These are phyloP conservation scores for Chalciporus piperatus DNA, from an alignment of 768 basidiomycete species.

Conservation along the genomic window DNA sequence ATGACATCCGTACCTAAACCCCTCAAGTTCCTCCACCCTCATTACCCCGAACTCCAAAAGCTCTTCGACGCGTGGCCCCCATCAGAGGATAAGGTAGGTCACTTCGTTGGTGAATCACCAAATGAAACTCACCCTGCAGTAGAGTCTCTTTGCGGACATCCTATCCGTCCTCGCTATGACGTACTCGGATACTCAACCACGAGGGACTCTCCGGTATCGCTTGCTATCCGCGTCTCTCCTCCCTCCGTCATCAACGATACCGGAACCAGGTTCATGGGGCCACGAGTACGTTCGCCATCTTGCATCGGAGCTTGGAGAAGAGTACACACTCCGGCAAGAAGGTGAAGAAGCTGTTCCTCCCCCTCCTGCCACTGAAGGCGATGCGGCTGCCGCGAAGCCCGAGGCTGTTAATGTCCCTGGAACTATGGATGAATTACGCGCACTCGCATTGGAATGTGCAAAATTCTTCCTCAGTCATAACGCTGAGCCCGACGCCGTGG, in stretches of 20 bases:
- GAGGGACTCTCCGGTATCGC: slow-evolving; percentile 93
- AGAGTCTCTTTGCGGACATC: slow-evolving; percentile 96
- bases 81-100: slow-evolving; percentile 63
- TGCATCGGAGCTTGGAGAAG: slow-evolving; percentile 94
- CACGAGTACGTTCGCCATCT: slow-evolving; percentile 98
- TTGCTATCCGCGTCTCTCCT: slow-evolving; percentile 74
- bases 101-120: background rate
- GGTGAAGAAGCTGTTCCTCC: slow-evolving; percentile 35
- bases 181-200: slow-evolving; percentile 95
- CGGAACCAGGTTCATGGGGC: slow-evolving; percentile 96
- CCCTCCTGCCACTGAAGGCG: slow-evolving; percentile 23
- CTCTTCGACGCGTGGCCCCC: slow-evolving; percentile 79
- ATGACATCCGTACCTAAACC: slow-evolving; percentile 99
- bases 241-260: slow-evolving; percentile 60
- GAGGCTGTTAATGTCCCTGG: slow-evolving; percentile 41
- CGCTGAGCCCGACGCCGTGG: slow-evolving; percentile 97
- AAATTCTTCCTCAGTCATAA: slow-evolving; percentile 90
- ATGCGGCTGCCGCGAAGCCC: slow-evolving; percentile 27
- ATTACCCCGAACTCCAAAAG: slow-evolving; percentile 82
- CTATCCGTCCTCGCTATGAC: slow-evolving; percentile 99
- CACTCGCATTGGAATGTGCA: slow-evolving; percentile 80
- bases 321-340: slow-evolving; percentile 72
- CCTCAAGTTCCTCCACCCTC: slow-evolving; percentile 93
- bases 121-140: slow-evolving; percentile 5
- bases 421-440: slow-evolving; percentile 70